These are phyloP conservation scores for Murraya paniculata DNA, from an alignment of 345 rosid genomes.

Conservation along the genomic window DNA sequence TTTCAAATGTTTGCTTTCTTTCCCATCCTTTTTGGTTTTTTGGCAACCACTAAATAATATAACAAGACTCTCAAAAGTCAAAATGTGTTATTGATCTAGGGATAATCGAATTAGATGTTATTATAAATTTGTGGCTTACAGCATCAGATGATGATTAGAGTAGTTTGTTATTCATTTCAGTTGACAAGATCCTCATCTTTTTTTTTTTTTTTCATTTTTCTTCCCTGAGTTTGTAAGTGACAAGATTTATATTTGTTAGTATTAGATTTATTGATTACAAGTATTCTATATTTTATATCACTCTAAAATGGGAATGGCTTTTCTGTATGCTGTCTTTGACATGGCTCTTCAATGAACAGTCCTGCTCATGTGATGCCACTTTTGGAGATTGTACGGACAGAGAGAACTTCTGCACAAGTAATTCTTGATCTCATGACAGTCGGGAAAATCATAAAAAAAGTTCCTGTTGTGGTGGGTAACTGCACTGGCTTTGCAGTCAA, in stretches of 20 bases:
- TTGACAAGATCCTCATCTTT: background rate
- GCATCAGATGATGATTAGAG: background rate
- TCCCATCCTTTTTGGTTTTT: background rate
- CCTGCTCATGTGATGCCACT: constrained; percentile 99
- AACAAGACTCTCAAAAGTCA: background rate
- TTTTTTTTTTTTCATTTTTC: background rate
- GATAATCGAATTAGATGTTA: background rate
- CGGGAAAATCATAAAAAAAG: constrained; percentile 84
- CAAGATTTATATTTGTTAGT: background rate
- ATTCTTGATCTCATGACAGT: constrained; percentile 88
- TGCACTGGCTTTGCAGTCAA: constrained; percentile 96
- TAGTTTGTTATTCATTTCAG: background rate
- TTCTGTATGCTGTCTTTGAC: constrained; percentile 10
- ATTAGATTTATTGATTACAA: background rate
- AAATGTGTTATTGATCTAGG: background rate
- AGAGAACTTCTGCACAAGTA: constrained; percentile 80
- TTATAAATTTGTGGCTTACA: background rate
- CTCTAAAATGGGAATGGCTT: background rate
- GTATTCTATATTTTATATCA: background rate
- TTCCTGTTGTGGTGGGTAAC: constrained; percentile 94
- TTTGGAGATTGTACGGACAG: constrained; percentile 84
- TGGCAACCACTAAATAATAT: background rate
- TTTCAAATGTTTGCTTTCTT: background rate
- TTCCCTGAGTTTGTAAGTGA: background rate
- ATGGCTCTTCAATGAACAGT: constrained; percentile 39